Conservation (phyloP, 768 basidiomycete species). For the Leccinum boreale region DNA sequence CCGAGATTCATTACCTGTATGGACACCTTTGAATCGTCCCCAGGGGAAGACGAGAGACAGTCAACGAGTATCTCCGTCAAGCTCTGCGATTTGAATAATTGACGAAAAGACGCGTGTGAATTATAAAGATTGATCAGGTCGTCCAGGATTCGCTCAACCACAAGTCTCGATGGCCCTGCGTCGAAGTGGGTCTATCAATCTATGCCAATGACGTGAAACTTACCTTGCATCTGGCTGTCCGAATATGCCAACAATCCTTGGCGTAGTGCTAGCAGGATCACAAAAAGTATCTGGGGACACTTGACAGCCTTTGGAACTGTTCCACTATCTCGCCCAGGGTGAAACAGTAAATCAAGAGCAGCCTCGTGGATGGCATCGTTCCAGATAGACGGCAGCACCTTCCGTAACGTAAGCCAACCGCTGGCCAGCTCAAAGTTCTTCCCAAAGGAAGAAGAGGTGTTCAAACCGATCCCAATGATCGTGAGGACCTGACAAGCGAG, state of each 20-base stretch:
- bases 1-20: conserved; percentile 74
- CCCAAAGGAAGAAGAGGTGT: conserved; percentile 58
- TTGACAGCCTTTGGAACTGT: conserved; percentile 32
- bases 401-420: conserved; percentile 77
- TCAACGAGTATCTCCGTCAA: conserved; percentile 66
- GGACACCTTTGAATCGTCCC: conserved; percentile 33
- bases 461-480: conserved; percentile 56
- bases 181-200: neutral
- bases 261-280: conserved; percentile 68
- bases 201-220: too few relatives aligned
- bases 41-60: conserved; percentile 49
- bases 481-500: conserved; percentile 58
- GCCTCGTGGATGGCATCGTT: conserved; percentile 59
- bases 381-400: conserved; percentile 69
- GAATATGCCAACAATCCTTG: conserved; percentile 43
- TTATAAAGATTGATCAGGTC: conserved; percentile 69
- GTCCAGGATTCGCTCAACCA: conserved; percentile 45
- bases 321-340: conserved; percentile 27
- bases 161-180: conserved; percentile 22
- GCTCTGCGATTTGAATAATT: conserved; percentile 69
- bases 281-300: conserved; percentile 70
- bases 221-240: conserved; percentile 19
- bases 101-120: conserved; percentile 61
- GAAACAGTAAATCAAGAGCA: conserved; percentile 68
- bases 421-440: conserved; percentile 82